A percentile compares a stretch with the other conserved stretches of the same genome.
These are phyloP conservation scores for Rhodofomes roseus DNA, from an alignment of 1,284 basidiomycete genomes.

Conservation along the genomic window DNA sequence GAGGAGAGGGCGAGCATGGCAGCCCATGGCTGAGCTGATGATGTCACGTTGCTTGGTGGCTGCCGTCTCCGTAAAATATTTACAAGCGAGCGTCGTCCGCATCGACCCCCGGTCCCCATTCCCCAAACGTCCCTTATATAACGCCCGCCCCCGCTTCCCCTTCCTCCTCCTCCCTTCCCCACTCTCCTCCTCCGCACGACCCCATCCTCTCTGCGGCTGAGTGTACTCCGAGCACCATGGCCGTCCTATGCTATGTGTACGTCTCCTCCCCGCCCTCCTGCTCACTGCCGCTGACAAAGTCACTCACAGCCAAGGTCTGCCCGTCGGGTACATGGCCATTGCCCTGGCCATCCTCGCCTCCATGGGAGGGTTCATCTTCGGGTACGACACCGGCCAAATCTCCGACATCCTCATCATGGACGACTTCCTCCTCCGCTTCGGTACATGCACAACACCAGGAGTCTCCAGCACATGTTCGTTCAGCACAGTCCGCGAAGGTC, in stretches of 20 bases:
- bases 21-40: background rate
- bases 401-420: constrained; percentile 74
- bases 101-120: background rate
- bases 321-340: constrained; percentile 60
- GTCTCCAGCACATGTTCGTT: constrained; percentile 46
- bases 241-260: constrained; percentile 6
- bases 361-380: constrained; percentile 80
- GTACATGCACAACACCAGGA: constrained; percentile 38
- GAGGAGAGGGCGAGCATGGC: background rate
- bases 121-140: background rate
- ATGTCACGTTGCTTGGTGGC: background rate
- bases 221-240: constrained; percentile 1
- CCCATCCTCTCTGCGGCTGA: background rate
- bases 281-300: background rate
- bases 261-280: background rate
- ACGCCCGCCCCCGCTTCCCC: background rate
- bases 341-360: constrained; percentile 67
- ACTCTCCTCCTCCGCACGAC: background rate
- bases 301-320: constrained; percentile 33
- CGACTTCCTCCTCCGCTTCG: constrained; percentile 69
- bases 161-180: background rate
- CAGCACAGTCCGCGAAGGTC: constrained; percentile 48
- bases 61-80: background rate
- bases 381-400: constrained; percentile 79
- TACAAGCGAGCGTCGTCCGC: background rate